Evolutionary conservation across 129 eudicot genomes (phyloP).

Genomic region (Centella asiatica): DNA sequence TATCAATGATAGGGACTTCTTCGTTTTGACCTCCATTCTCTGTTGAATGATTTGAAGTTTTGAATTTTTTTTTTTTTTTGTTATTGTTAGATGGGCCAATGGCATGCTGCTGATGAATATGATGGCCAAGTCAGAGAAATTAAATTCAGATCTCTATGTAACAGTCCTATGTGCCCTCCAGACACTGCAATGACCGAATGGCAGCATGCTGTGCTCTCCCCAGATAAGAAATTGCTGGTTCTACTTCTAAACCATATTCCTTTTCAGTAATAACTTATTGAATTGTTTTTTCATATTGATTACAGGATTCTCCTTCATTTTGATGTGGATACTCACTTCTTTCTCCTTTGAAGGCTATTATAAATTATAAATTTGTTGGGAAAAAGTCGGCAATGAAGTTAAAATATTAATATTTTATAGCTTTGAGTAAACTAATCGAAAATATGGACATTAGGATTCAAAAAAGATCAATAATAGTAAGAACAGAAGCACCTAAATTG

Average conservation of each 20-base stretch:
- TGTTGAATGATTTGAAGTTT: background rate
- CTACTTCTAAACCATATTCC: background rate
- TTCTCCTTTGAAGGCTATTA: too few relatives aligned
- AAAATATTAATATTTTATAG: too few relatives aligned
- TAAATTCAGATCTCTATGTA: conserved; percentile 66
- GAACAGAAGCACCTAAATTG: too few relatives aligned
- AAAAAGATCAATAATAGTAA: too few relatives aligned
- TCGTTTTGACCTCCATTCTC: background rate
- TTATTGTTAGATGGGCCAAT: conserved; percentile 62
- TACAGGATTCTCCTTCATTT: too few relatives aligned
- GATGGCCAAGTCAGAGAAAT: conserved; percentile 94
- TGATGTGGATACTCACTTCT: too few relatives aligned
- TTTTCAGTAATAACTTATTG: too few relatives aligned
- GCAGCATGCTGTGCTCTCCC: conserved; percentile 67
- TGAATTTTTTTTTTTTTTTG: background rate
- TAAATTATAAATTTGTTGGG: too few relatives aligned
- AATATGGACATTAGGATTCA: too few relatives aligned
- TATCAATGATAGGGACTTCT: background rate
- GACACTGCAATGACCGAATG: conserved; percentile 92
- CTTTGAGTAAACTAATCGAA: too few relatives aligned
- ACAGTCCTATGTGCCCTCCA: conserved; percentile 97
- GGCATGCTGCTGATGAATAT: conserved; percentile 89
- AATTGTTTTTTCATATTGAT: background rate
- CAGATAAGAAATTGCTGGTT: conserved; percentile 62
- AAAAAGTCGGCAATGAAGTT: too few relatives aligned